Percentiles rank a stretch among this genome's conserved stretches.
phyloP scores from a whole-genome alignment of 169 alveolate genomes.

The Pseudocohnilembus persalinus region DNA sequence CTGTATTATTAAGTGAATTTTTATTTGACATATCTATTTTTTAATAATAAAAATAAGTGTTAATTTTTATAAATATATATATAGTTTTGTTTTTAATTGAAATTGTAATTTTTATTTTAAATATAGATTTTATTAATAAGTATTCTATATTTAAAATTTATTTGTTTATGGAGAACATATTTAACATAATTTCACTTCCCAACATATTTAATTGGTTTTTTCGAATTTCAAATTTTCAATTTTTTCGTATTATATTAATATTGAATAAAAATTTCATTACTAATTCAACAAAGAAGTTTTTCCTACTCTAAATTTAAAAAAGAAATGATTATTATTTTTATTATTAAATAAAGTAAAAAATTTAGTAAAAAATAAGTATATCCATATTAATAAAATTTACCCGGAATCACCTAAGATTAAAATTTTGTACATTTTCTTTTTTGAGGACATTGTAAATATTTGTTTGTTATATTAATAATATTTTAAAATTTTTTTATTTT shows the following conservation, averaged over 20 bases:
- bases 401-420: constrained; percentile 99
- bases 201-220: neutral
- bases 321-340: neutral
- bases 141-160: too few species aligned
- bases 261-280: neutral
- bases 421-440: constrained; percentile 92
- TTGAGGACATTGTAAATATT: constrained; percentile 26
- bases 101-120: too few species aligned
- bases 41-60: neutral
- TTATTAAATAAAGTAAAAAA: neutral
- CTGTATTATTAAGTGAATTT: constrained; percentile 95
- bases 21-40: constrained; percentile 89
- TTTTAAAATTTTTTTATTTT: too few species aligned
- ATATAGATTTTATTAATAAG: too few species aligned
- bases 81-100: neutral
- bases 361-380: constrained; percentile 5
- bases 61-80: neutral
- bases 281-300: constrained; percentile 98
- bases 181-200: neutral
- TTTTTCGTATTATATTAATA: neutral
- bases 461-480: too few species aligned
- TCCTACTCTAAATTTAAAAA: constrained; percentile 91
- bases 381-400: constrained; percentile 54
- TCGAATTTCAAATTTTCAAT: neutral
- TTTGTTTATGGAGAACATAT: too few species aligned